These are phyloP conservation scores for Tolypocladium guangdongense DNA, from an alignment of 2,329 filamentous ascomycete genomes.

Conservation along the genomic window DNA sequence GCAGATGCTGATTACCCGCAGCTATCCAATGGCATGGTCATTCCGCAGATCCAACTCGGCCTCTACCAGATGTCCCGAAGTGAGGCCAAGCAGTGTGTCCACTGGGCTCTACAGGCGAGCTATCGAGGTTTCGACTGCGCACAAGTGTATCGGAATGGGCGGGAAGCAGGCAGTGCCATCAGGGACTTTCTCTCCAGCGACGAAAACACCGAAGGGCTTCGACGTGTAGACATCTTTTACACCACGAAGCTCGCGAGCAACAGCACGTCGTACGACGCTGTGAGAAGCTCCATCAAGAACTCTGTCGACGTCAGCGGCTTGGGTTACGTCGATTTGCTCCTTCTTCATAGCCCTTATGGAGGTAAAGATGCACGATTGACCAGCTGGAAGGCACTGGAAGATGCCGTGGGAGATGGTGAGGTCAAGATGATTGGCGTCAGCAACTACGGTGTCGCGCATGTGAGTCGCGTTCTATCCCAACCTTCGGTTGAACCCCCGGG, in stretches of 20 bases:
- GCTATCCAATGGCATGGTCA: constrained; percentile 53
- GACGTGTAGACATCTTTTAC: constrained; percentile 63
- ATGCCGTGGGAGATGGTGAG: constrained; percentile 63
- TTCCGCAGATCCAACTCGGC: constrained; percentile 63
- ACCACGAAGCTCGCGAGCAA: constrained; percentile 68
- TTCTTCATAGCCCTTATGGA: constrained; percentile 71
- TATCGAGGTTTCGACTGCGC: constrained; percentile 42
- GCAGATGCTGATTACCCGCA: constrained; percentile 17
- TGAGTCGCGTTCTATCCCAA: constrained; percentile 24
- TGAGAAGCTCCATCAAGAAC: constrained; percentile 53
- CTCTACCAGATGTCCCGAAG: constrained; percentile 59
- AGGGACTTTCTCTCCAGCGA: constrained; percentile 38
- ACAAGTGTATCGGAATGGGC: constrained; percentile 57
- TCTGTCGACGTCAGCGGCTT: constrained; percentile 55
- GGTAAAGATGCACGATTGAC: constrained; percentile 56
- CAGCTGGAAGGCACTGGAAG: constrained; percentile 67
- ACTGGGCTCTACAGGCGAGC: constrained; percentile 41
- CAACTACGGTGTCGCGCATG: constrained; percentile 68
- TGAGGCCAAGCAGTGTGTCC: constrained; percentile 48
- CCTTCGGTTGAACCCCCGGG: background rate
- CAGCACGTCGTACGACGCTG: constrained; percentile 52
- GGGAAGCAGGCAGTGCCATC: constrained; percentile 57
- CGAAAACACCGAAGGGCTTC: constrained; percentile 38
- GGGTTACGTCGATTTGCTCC: constrained; percentile 68
- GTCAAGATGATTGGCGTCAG: constrained; percentile 62